Evolutionary conservation across 495 filamentous ascomycete species (phyloP), one percentile per base, ranked within the genome.

Genomic region (Venustampulla echinocandica): DNA sequence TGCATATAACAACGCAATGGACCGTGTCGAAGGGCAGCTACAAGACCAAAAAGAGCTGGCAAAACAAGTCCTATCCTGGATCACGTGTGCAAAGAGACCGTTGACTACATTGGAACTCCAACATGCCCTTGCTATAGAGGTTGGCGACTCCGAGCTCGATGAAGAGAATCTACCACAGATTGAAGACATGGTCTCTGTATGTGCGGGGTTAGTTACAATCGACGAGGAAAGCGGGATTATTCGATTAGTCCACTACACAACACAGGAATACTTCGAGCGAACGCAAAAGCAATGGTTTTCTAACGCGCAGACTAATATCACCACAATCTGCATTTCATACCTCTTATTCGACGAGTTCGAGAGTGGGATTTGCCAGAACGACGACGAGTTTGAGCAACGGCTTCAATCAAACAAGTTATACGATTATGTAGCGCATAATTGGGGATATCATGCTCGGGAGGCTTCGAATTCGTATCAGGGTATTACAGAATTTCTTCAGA

Each of bases 161-260:
- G 46, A 59, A 40, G 58, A 62, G 9, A 57, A 61, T 46, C 49
- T 65, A 18, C 32, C 50, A 3, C 60, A 65, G 11, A 51, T 61
- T 6, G 60, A 52, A 43, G 52, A 65, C 7, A 59, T 68, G 13
- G 45, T 49, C 27, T 50, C 47, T 23, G 63, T 70, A 14, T 81
- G 76, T 49, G 69, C 68, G 37, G 76, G 78, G 3, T 59, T 84
- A 14, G 68, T 79, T 4, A 71, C 62, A 2, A 44, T 75, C 4
- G 70, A 80, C 39, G 32, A 66, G 17, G 62, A 67, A 15, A 77
- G 65, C 40, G 28, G 50, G 9, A 62, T 71, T 35, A 61, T 79
- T 25, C 69, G 72, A 11, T 59, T 81, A 17, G 69, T 77, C 5
- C 79, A 80, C 55, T 76, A 74, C 46, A 78, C 76, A 4, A 63